Percentiles rank a stretch among this genome's conserved stretches.
These are phyloP conservation scores for Solanum ossicruentum DNA, from an alignment of 257 asterid genomes.

Conservation along the genomic window DNA sequence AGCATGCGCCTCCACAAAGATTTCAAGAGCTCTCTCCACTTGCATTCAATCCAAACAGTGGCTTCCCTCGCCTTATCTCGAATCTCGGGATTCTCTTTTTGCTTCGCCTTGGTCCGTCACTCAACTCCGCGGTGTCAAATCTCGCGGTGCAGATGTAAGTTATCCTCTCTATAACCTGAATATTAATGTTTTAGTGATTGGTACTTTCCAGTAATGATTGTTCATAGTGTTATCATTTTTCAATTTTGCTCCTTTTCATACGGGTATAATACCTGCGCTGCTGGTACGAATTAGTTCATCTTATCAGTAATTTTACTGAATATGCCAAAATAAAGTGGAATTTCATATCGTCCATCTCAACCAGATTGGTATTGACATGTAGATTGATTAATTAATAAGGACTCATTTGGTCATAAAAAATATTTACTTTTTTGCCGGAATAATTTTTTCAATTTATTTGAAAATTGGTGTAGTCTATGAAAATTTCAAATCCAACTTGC, in stretches of 20 bases:
- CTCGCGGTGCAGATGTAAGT: conserved; percentile 70
- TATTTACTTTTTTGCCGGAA: background rate
- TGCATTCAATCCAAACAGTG: conserved; percentile 5
- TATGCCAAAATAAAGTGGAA: background rate
- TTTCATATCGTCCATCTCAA: background rate
- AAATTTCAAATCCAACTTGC: background rate
- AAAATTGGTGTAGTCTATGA: background rate
- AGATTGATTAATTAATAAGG: background rate
- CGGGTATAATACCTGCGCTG: background rate
- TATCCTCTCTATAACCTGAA: background rate
- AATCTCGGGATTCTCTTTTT: conserved; percentile 5
- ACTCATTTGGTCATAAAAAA: background rate
- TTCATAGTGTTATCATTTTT: background rate
- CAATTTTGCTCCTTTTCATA: background rate
- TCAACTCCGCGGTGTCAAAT: conserved; percentile 77
- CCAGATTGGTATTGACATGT: background rate
- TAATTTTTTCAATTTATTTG: background rate
- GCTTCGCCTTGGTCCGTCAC: conserved; percentile 61
- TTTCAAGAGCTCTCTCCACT: conserved; percentile 9
- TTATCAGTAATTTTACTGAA: background rate
- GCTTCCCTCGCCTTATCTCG: conserved; percentile 2
- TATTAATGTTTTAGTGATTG: background rate
- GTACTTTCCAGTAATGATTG: background rate
- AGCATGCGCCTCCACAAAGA: background rate
- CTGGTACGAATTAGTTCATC: background rate